Evolutionary conservation across 345 rosid genomes (phyloP), one percentile per base, ranked within the genome.

Genomic region (Syzygium grande): DNA sequence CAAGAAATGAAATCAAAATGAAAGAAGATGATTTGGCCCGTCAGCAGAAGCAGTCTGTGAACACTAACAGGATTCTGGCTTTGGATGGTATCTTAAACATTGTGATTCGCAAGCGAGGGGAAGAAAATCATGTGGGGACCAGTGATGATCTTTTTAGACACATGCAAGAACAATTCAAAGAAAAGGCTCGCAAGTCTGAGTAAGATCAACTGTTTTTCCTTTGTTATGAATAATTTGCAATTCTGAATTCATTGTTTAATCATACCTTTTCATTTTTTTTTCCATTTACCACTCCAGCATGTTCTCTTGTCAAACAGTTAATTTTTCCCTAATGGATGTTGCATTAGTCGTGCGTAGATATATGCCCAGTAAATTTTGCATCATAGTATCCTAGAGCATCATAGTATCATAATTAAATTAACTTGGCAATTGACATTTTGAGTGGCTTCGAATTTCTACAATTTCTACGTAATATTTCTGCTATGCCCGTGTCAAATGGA

Each of bases 151-250:
- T 97, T 88, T 95, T 98, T 85, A 96, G 97, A 88, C 98, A 93
- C 88, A 97, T 98, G 99, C 99, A 98, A 92, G 99, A 97, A 90
- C 97, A 96, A 87, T 98, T 97, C 88, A 98, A 98, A 92, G 99
- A 98, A 91, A 96, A 95, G 89, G 99, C 99, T 91, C 98, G 97
- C 85, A 97, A 96, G 92, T 95, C 99, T 52, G 99, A 98, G 99
- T 98, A 95, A 94, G 99, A 91, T 34, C 9, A 68, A 68, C 25
- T 34, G 80, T 68, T 68, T 34, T 68, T 68, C 80, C 46, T 34
- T 68, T 68, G 80, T 34, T 68, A 34, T 38, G 23, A 68, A 9
- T 68, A 34, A 68, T 68, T 68, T 68, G 7, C 80, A 34, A 68
- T 34, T 34, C 46, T 68, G 46, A 68, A 68, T 68, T 68, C 79